These are phyloP conservation scores for Conoideocrella luteorostrata DNA, from an alignment of 2,329 filamentous ascomycete genomes.

Conservation along the genomic window DNA sequence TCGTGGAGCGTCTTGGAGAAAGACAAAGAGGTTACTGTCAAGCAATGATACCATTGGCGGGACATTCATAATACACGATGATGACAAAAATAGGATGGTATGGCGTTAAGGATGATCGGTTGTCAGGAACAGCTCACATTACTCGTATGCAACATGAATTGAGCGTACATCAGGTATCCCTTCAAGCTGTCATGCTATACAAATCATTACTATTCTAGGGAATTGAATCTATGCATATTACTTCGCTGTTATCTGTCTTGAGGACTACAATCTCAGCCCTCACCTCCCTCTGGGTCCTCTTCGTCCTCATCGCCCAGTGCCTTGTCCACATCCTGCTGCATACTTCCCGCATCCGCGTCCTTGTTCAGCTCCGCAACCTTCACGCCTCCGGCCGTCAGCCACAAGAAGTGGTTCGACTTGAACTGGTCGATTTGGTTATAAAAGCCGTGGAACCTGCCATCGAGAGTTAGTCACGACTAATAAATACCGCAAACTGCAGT, in stretches of 20 bases:
- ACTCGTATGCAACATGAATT: too few species aligned
- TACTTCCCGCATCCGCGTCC: slow-evolving; percentile 26
- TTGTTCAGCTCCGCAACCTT: slow-evolving; percentile 44
- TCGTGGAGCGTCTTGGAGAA: slow-evolving; percentile 26
- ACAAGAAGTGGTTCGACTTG: slow-evolving; percentile 65
- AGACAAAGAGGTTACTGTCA: slow-evolving; percentile 7
- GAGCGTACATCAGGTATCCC: too few species aligned
- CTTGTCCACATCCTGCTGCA: slow-evolving; percentile 37
- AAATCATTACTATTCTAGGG: too few species aligned
- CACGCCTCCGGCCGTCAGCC: slow-evolving; percentile 64
- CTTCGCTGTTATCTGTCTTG: too few species aligned
- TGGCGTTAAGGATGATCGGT: too few species aligned
- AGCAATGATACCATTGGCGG: too few species aligned
- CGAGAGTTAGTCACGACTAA: slow-evolving; percentile 9
- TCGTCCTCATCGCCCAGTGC: slow-evolving; percentile 48
- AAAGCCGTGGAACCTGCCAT: slow-evolving; percentile 62
- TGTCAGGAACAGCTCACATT: too few species aligned
- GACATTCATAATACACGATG: too few species aligned
- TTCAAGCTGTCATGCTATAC: too few species aligned
- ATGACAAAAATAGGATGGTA: too few species aligned
- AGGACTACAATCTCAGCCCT: slow-evolving; percentile 27
- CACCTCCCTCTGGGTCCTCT: slow-evolving; percentile 40
- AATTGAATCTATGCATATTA: too few species aligned
- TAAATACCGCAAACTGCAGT: too few species aligned
- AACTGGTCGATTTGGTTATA: slow-evolving; percentile 76